Conservation (phyloP, 441 rosid species). For the Euphorbia celastroides region DNA sequence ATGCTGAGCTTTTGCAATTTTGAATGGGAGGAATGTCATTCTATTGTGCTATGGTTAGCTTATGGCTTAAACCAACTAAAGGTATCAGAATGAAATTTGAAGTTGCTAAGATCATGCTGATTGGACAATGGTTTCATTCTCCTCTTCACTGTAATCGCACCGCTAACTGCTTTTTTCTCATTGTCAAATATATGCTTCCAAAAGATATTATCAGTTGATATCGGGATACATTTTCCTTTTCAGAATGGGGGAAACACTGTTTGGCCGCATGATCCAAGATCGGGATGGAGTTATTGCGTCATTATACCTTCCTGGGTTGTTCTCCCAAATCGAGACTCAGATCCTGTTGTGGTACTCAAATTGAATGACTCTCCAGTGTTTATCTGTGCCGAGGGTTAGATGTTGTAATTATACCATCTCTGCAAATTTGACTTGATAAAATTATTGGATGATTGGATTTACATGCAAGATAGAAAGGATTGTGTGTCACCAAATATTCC, state of each 20-base stretch:
- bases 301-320: slow-evolving; percentile 89
- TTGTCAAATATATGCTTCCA: no score
- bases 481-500: background rate
- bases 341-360: slow-evolving; percentile 89
- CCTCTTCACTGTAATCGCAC: background rate
- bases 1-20: background rate
- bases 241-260: slow-evolving; percentile 84
- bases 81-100: background rate
- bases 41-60: background rate
- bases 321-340: slow-evolving; percentile 85
- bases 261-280: slow-evolving; percentile 90
- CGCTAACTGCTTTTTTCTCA: background rate
- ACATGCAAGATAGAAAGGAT: slow-evolving; percentile 6
- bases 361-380: slow-evolving; percentile 25
- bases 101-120: background rate
- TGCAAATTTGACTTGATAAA: slow-evolving; percentile 12
- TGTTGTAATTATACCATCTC: slow-evolving; percentile 22
- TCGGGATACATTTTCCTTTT: slow-evolving; percentile 23
- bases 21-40: background rate
- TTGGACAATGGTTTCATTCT: background rate
- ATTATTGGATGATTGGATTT: slow-evolving; percentile 9
- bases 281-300: slow-evolving; percentile 97
- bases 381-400: slow-evolving; percentile 29
- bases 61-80: background rate
- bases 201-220: no score